Evolutionary conservation across 2,329 filamentous ascomycete species (phyloP), one percentile per base, ranked within the genome.

Genomic region (Diaporthe caulivora): DNA sequence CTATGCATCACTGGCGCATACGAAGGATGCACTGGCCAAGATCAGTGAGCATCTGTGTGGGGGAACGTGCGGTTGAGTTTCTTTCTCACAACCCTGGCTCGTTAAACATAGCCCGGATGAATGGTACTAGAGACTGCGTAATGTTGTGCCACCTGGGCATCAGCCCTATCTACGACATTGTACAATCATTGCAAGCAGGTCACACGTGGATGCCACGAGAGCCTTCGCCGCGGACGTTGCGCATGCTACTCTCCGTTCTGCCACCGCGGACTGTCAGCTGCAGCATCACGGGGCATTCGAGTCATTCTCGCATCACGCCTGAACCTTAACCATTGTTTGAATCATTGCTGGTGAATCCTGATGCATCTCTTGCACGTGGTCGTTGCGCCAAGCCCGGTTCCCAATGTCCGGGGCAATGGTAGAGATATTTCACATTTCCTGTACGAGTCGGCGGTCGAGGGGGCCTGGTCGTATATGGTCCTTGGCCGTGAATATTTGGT

Each of bases 331-430:
- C 18, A 7, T 24, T 3, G 60, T 51, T 51, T 21, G 60, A 65
- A 49, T 65, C 60, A 65, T 65, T 64, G 29, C 60, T 24, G 40
- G 18, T 13, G 18, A 24, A 21, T 24, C 18, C 26, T 18, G 44
- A 51, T 51, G 29, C 42, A 51, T 65, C 42, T 51, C 18, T 37
- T 24, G 42, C 60, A 65, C 60, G 60, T 65, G 60, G 60, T 21
- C 60, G 60, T 65, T 8, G 37, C 26, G 60, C 44, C 42, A 8
- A 24, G 42, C 2, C 21, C 13, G 11, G 24, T 8, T 47, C 60
- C 40, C 26, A 34, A 31, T 49, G 40, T 31, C 60, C 47, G 29
- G 60, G 18, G 21, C 26, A 18, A 49, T 24, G 29, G n/a, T n/a
- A 65, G 42, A 65, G 24, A 51, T 34, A 18, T 42, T 34, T 18